phyloP scores from a whole-genome alignment of 192 early-diverging fungal species.

The Cetraspora pellucida region DNA sequence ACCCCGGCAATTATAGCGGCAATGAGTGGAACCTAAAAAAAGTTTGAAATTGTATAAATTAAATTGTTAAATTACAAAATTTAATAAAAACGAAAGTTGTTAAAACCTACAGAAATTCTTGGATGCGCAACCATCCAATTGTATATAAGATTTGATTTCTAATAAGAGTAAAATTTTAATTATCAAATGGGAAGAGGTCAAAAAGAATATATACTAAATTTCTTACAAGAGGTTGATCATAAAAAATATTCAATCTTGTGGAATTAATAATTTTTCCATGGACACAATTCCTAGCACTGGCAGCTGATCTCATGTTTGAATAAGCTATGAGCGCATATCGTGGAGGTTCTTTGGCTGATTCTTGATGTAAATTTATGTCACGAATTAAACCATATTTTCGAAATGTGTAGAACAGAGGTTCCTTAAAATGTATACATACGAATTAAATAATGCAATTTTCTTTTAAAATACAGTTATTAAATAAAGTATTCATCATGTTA shows the following conservation, averaged over 20 bases:
- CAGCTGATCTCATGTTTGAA: slow-evolving; percentile 75
- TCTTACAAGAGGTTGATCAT: slow-evolving; percentile 57
- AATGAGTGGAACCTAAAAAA: slow-evolving; percentile 70
- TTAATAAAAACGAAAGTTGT: too few relatives aligned
- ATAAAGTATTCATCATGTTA: neutral
- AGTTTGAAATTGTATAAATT: neutral
- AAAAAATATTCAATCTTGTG: slow-evolving; percentile 64
- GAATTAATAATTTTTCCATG: slow-evolving; percentile 76
- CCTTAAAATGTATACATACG: slow-evolving; percentile 38
- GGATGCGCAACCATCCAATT: slow-evolving; percentile 77
- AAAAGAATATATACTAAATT: slow-evolving; percentile 19
- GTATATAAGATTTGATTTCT: slow-evolving; percentile 59
- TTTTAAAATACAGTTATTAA: neutral
- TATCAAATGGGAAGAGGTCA: too few relatives aligned
- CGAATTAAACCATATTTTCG: slow-evolving; percentile 81
- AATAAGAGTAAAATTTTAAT: neutral
- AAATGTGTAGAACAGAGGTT: slow-evolving; percentile 73
- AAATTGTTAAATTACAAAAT: neutral
- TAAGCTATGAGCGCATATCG: slow-evolving; percentile 83
- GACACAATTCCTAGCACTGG: slow-evolving; percentile 89
- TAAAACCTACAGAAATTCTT: slow-evolving; percentile 47
- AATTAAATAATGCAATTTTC: slow-evolving; percentile 2
- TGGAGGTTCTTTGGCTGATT: slow-evolving; percentile 71
- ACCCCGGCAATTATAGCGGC: slow-evolving; percentile 76
- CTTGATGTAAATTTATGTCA: slow-evolving; percentile 68